A percentile compares a stretch with the other conserved stretches of the same genome.
These are phyloP conservation scores for Tritrichomonas foetus DNA, from an alignment of 208 protist species.

Conservation along the genomic window DNA sequence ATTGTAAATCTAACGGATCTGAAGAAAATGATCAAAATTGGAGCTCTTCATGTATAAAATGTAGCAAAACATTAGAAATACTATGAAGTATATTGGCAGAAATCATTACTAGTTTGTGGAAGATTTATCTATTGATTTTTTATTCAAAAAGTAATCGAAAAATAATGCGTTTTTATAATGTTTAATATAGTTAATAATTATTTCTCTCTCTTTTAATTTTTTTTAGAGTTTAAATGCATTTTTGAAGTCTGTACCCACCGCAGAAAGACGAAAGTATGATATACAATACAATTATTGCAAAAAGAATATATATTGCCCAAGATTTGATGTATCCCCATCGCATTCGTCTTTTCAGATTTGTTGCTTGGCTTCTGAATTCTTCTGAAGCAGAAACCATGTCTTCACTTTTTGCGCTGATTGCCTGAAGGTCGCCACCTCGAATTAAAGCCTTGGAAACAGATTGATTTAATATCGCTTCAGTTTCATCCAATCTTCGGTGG, in stretches of 20 bases:
- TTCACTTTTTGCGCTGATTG: background rate
- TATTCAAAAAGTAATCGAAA: too few species aligned
- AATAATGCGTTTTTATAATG: too few species aligned
- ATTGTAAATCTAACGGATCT: too few species aligned
- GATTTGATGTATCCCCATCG: background rate
- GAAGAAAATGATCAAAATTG: too few species aligned
- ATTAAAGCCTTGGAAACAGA: background rate
- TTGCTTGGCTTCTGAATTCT: background rate
- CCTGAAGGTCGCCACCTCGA: background rate
- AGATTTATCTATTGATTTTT: too few species aligned
- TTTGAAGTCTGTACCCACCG: background rate
- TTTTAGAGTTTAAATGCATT: background rate
- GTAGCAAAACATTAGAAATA: too few species aligned
- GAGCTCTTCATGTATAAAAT: too few species aligned
- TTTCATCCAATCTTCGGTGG: background rate
- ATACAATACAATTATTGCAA: background rate
- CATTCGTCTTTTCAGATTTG: slow-evolving; percentile 21
- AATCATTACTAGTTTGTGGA: too few species aligned
- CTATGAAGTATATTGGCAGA: too few species aligned
- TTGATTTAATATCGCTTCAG: background rate
- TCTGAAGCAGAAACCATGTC: background rate
- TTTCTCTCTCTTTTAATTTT: background rate
- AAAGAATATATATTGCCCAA: background rate
- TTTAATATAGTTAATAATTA: background rate
- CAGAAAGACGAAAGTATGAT: background rate